phyloP scores from a whole-genome alignment of 2,329 filamentous ascomycete genomes.

The Talaromyces rugulosus region DNA sequence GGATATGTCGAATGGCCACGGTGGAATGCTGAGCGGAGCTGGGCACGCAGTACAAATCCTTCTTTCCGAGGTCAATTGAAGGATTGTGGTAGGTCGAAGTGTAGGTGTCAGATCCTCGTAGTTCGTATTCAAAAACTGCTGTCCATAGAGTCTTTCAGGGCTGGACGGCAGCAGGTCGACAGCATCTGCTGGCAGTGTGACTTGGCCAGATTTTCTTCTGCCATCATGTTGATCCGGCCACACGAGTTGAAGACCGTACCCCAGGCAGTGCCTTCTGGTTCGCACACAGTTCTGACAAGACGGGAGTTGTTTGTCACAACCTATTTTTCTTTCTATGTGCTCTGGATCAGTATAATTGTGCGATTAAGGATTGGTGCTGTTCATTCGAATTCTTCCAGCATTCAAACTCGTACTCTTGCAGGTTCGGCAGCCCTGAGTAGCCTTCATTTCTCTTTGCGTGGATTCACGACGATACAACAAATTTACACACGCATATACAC shows the following conservation, averaged over 20 bases:
- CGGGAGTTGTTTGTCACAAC: constrained; percentile 5
- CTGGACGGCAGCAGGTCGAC: not conserved
- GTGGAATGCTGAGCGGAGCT: not conserved
- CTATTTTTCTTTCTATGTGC: constrained; percentile 3
- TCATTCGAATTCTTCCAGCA: not conserved
- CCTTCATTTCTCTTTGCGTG: not conserved
- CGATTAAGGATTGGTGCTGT: not conserved
- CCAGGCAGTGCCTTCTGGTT: constrained; percentile 3
- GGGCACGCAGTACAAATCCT: not conserved
- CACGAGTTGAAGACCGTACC: constrained; percentile 3
- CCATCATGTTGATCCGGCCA: constrained; percentile 9
- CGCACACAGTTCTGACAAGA: constrained; percentile 4
- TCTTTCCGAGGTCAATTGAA: not conserved
- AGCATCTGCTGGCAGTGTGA: not conserved
- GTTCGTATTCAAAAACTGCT: constrained; percentile 4
- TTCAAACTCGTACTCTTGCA: constrained; percentile 4
- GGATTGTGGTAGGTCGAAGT: too few relatives aligned
- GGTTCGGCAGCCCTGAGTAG: constrained; percentile 5
- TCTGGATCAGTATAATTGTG: not conserved
- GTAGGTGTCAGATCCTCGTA: not conserved
- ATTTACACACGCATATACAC: too few relatives aligned
- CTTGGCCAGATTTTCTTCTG: not conserved
- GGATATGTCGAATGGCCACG: not conserved
- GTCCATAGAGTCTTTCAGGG: not conserved
- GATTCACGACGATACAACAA: too few relatives aligned